Evolutionary conservation across 2,329 filamentous ascomycete genomes (phyloP).

Genomic region (Waltergamsia citrina): DNA sequence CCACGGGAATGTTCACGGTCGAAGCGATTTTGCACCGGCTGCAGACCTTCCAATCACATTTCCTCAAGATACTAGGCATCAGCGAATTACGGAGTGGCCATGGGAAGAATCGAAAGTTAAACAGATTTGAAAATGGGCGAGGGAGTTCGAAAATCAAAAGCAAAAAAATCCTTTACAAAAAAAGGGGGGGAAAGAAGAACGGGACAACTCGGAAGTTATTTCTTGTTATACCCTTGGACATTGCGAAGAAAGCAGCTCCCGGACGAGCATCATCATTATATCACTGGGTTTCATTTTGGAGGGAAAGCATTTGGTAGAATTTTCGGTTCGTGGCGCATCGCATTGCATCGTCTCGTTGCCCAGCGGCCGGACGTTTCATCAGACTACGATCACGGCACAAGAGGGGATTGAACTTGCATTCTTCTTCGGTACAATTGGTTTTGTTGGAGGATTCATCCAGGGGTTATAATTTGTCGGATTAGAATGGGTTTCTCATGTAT

Average conservation of each 20-base stretch:
- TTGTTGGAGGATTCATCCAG: too few relatives aligned
- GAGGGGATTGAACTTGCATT: too few relatives aligned
- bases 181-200: neutral
- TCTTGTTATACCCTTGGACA: neutral
- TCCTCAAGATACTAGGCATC: neutral
- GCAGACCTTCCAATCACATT: neutral
- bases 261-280: conserved; percentile 1
- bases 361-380: too few relatives aligned
- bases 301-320: conserved; percentile 3
- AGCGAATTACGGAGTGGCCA: neutral
- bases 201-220: neutral
- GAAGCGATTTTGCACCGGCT: neutral
- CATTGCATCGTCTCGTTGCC: neutral
- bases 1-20: too few relatives aligned
- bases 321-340: neutral
- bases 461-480: too few relatives aligned
- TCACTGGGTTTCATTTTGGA: neutral
- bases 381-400: too few relatives aligned
- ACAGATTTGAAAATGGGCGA: too few relatives aligned
- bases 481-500: too few relatives aligned
- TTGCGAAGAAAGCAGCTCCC: neutral
- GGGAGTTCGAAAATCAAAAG: neutral
- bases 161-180: neutral
- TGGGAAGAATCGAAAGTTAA: too few relatives aligned
- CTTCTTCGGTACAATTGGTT: too few relatives aligned